phyloP scores from a whole-genome alignment of 106 monocot genomes.

The Posidonia australis region DNA sequence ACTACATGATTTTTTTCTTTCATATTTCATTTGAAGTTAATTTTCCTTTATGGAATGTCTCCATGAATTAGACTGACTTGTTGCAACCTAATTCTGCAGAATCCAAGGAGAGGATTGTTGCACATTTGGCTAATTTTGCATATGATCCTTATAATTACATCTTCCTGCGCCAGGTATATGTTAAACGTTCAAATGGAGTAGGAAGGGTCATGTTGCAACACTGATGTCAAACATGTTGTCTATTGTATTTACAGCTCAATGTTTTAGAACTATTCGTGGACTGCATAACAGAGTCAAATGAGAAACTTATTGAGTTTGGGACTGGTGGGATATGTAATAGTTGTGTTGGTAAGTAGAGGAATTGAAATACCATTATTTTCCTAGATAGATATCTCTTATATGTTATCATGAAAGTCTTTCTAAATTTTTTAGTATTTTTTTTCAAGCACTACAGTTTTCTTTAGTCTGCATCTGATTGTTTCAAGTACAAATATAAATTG shows the following conservation, averaged over 20 bases:
- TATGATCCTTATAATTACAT: constrained; percentile 94
- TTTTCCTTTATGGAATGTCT: background rate
- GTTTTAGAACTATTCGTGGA: constrained; percentile 86
- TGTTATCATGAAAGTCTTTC: too few species aligned
- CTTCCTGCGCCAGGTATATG: constrained; percentile 72
- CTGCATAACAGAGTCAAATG: constrained; percentile 93
- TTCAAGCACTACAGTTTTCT: too few species aligned
- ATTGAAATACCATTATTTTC: background rate
- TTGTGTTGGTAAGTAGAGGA: constrained; percentile 43
- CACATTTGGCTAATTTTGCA: constrained; percentile 97
- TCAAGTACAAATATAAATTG: too few species aligned
- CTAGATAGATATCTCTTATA: too few species aligned
- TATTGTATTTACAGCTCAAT: constrained; percentile 51
- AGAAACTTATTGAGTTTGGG: constrained; percentile 89
- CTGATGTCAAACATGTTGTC: background rate
- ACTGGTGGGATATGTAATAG: constrained; percentile 79
- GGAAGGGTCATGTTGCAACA: background rate
- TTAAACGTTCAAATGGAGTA: background rate
- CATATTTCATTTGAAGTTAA: background rate
- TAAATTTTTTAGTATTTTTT: too few species aligned
- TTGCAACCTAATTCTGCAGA: constrained; percentile 34
- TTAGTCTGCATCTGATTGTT: too few species aligned
- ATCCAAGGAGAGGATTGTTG: constrained; percentile 75
- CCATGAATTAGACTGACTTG: background rate
- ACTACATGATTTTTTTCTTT: background rate